Percentiles rank a stretch among this genome's conserved stretches.
Evolutionary conservation across 805 yeast genomes (phyloP).

Genomic region (Zygotorulaspora sp.): DNA sequence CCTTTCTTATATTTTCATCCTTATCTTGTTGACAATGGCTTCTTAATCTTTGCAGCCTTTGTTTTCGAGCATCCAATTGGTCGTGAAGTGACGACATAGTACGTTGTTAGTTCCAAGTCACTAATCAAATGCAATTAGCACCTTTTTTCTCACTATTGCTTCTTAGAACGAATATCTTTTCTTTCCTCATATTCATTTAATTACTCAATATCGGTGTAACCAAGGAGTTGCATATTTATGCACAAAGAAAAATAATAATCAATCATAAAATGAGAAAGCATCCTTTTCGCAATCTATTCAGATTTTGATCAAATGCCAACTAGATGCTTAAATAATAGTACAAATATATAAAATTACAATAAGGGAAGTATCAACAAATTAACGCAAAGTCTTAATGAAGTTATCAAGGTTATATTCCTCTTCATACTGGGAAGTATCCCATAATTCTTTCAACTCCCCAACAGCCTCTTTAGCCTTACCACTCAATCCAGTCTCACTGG

Average conservation of each 20-base stretch:
- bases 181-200: too few relatives aligned
- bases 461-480: conserved; percentile 83
- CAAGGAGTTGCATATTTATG: too few relatives aligned
- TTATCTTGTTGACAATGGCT: not conserved
- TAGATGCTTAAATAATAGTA: not conserved
- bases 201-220: too few relatives aligned
- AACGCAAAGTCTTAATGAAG: conserved; percentile 69
- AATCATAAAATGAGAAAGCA: too few relatives aligned
- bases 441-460: conserved; percentile 83
- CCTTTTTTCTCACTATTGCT: too few relatives aligned
- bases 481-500: conserved; percentile 68
- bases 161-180: too few relatives aligned
- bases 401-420: conserved; percentile 94
- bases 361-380: not conserved
- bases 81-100: conserved; percentile 9
- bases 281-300: too few relatives aligned
- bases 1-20: not conserved
- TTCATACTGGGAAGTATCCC: conserved; percentile 96
- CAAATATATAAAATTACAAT: not conserved
- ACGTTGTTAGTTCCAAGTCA: too few relatives aligned
- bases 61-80: conserved; percentile 12
- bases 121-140: too few relatives aligned
- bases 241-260: too few relatives aligned
- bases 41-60: conserved; percentile 5
- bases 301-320: too few relatives aligned